Percentiles rank a stretch among this genome's conserved stretches.
These are phyloP conservation scores for Annulohypoxylon truncatum DNA, from an alignment of 2,329 filamentous ascomycete species.

Conservation along the genomic window DNA sequence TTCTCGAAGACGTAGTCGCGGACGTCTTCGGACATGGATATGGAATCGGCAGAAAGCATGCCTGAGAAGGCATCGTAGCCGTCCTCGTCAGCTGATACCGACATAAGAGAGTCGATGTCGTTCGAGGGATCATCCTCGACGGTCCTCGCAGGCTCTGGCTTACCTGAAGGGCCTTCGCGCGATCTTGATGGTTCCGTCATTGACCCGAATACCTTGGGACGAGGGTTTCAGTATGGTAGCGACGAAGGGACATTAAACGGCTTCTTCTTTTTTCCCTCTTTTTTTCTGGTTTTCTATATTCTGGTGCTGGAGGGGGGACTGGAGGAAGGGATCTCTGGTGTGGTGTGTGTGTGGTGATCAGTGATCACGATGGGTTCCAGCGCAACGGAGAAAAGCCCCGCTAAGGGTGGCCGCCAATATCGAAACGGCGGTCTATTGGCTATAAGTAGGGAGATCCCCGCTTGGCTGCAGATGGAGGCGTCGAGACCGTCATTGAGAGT, in stretches of 20 bases:
- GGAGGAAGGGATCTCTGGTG: conserved; percentile 26
- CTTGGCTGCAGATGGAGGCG: conserved; percentile 38
- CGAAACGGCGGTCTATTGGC: conserved; percentile 33
- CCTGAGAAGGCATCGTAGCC: conserved; percentile 31
- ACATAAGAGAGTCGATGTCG: conserved; percentile 34
- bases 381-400: conserved; percentile 40
- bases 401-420: conserved; percentile 35
- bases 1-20: conserved; percentile 59
- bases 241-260: conserved; percentile 27
- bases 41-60: conserved; percentile 41
- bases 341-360: conserved; percentile 23
- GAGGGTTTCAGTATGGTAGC: conserved; percentile 19
- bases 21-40: conserved; percentile 52
- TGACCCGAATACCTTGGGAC: conserved; percentile 24
- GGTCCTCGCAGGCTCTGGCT: conserved; percentile 24
- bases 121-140: conserved; percentile 18
- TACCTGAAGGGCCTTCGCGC: conserved; percentile 24
- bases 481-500: conserved; percentile 39
- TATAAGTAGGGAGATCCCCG: conserved; percentile 30
- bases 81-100: conserved; percentile 34
- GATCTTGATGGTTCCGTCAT: conserved; percentile 36
- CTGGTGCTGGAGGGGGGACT: background rate
- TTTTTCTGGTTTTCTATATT: background rate
- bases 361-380: conserved; percentile 40
- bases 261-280: background rate